Evolutionary conservation across 441 rosid species (phyloP), one percentile per base, ranked within the genome.

Genomic region (Geranium incanum): DNA sequence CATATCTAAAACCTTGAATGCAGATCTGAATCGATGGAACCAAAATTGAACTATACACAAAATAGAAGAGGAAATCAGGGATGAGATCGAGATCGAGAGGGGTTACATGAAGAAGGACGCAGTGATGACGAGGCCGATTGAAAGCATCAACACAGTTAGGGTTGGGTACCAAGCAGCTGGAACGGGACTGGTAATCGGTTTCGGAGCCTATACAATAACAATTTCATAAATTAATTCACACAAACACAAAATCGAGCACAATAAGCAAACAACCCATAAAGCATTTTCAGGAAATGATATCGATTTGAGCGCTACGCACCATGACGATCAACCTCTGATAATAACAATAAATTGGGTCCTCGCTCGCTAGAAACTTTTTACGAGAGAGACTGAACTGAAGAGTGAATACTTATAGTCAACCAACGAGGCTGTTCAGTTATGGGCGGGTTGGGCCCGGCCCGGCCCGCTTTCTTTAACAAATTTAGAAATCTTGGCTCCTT

Each of bases 101-200:
- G 71, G 84, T 88, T 79, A 93, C 98, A 93, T 84, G 89, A 91
- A 93, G 87, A 93, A 91, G 69, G 91, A 80, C 60, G 98, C 96
- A 2, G 97, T 84, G 71, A 89, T 69, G 70, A 91, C 64, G 73
- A 93, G 96, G 57, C 97, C 98, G 72, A 91, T 74, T 62, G 88
- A 79, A 11, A 91, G 88, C 87, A 88, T 85, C 66, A 84, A 64
- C 55, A 88, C 78, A 0, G 98, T 79, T 19, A 91, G 82, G 48
- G 88, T 80, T 67, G 96, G 96, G 70, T 93, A 93, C 92, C 85
- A 78, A 67, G 85, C 81, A 62, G 72, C 89, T 7, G 93, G 88
- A 65, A 93, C 90, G 21, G 98, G 98, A 80, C 95, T 88, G 70
- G 89, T 60, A 69, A 93, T 88, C 70, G 95, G 82, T 75, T 82